Evolutionary conservation across 2,329 filamentous ascomycete species (phyloP).

Genomic region (Sporothrix curviconia): DNA sequence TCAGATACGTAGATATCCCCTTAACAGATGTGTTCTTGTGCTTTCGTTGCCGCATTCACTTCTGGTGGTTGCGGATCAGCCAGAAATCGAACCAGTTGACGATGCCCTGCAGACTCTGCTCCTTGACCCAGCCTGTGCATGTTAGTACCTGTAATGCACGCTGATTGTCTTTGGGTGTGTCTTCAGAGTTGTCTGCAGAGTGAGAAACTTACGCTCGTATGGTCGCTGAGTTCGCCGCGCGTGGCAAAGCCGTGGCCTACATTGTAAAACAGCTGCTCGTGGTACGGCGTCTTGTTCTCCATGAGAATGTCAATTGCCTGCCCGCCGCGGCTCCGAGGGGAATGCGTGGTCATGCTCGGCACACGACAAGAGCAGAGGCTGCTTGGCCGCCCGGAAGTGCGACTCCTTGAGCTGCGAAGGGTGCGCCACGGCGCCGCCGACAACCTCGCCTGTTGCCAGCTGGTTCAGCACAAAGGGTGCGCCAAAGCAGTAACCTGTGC

Average conservation of each 20-base stretch:
- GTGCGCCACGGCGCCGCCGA: constrained; percentile 44
- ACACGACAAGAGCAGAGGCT: constrained; percentile 40
- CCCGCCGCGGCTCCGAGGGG: constrained; percentile 29
- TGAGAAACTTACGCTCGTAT: constrained; percentile 30
- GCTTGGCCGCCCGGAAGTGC: constrained; percentile 35
- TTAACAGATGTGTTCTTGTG: neutral
- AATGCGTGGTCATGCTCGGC: constrained; percentile 41
- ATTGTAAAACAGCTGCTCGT: constrained; percentile 56
- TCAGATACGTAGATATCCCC: too few species aligned
- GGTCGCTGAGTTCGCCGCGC: constrained; percentile 26
- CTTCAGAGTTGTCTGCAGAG: too few species aligned
- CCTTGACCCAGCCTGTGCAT: constrained; percentile 19
- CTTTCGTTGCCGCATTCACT: neutral
- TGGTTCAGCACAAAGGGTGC: constrained; percentile 39
- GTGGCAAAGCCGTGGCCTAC: constrained; percentile 33
- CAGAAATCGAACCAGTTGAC: constrained; percentile 21
- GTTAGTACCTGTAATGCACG: neutral
- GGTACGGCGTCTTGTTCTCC: constrained; percentile 42
- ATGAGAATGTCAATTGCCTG: constrained; percentile 38
- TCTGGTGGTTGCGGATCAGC: constrained; percentile 11
- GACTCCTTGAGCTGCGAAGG: constrained; percentile 43
- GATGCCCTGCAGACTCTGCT: constrained; percentile 20
- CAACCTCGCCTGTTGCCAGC: constrained; percentile 31
- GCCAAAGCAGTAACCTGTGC: constrained; percentile 37
- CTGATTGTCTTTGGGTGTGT: too few species aligned